phyloP scores from a whole-genome alignment of 2,329 filamentous ascomycete species.

The Dactylellina parvicollis region DNA sequence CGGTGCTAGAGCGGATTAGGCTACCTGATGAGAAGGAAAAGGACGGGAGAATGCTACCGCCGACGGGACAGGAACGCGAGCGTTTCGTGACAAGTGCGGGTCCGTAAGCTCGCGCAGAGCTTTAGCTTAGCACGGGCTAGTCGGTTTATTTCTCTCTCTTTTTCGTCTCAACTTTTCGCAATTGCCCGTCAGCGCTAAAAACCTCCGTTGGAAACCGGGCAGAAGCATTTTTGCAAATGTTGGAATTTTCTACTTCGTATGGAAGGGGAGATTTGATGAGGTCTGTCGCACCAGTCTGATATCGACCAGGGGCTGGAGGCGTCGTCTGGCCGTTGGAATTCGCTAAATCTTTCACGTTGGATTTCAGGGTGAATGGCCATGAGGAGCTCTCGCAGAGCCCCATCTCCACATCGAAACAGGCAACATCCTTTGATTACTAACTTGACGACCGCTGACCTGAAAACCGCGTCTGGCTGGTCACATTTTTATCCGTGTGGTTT shows the following conservation, averaged over 20 bases:
- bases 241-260: slow-evolving; percentile 7
- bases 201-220: slow-evolving; percentile 35
- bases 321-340: slow-evolving; percentile 7
- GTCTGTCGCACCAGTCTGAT: slow-evolving; percentile 42
- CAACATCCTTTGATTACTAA: slow-evolving; percentile 44
- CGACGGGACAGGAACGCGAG: slow-evolving; percentile 44
- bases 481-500: slow-evolving; percentile 7
- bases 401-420: slow-evolving; percentile 36
- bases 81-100: slow-evolving; percentile 19
- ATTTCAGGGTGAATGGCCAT: slow-evolving; percentile 9
- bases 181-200: slow-evolving; percentile 41
- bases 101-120: slow-evolving; percentile 7
- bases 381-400: slow-evolving; percentile 38
- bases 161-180: slow-evolving; percentile 47
- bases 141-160: neutral
- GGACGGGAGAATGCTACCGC: slow-evolving; percentile 28
- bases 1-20: slow-evolving; percentile 35
- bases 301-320: slow-evolving; percentile 12
- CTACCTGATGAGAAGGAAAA: slow-evolving; percentile 19
- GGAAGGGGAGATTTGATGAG: slow-evolving; percentile 25
- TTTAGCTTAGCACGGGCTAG: neutral
- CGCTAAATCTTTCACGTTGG: slow-evolving; percentile 6
- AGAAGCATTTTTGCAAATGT: neutral
- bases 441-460: neutral
- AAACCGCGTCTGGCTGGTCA: slow-evolving; percentile 27